Base-by-base conservation (phyloP, 2,329 filamentous ascomycete genomes). In the Trichoderma citrinoviride region DNA sequence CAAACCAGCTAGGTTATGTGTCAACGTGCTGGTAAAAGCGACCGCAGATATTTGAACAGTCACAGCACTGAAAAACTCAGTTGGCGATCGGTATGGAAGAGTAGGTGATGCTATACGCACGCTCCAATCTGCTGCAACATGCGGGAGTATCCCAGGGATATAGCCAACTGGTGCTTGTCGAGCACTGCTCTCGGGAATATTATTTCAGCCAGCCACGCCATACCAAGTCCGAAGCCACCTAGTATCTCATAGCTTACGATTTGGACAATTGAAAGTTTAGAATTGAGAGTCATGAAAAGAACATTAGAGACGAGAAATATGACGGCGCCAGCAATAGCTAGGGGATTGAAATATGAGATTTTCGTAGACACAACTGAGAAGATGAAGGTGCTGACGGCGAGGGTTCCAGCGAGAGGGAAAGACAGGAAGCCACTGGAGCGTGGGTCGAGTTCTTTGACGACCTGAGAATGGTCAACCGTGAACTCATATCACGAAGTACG, bases 61-160 rank as follows among this genome's bases (percentile, higher is more conserved):
- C 21, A 54, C 52, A 7, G 52, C 52, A 12, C 52, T 54, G 19
- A 10, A 25, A 33, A 25, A 23, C 2, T 10, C 21, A 41, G 7
- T 23, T 21, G 5, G 29, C 12, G 14, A 25, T 25, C n/a, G 21
- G 7, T 41, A 6, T 7, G 40, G 7, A 25, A 33, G 2, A 3
- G 5, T 12, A 46, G n/a, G 19, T n/a, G 23, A 25, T 27, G 6
- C 19, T 5, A 25, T 19, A 47, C 57, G 49, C 14, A 61, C 57
- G 57, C 25, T 19, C 57, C 57, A 27, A 61, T 44, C 29, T 61
- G 57, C 44, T 61, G 57, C 14, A 61, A 17, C 57, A 61, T 61
- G 7, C 40, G 40, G 19, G 57, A 61, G 40, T 61, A 61, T 40
- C 57, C 57, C 12, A 61, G 29, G 7, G 57, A 21, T n/a, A 25